These are phyloP conservation scores for Aspergillus sclerotiicarbonarius DNA, from an alignment of 495 filamentous ascomycete species.

Conservation along the genomic window DNA sequence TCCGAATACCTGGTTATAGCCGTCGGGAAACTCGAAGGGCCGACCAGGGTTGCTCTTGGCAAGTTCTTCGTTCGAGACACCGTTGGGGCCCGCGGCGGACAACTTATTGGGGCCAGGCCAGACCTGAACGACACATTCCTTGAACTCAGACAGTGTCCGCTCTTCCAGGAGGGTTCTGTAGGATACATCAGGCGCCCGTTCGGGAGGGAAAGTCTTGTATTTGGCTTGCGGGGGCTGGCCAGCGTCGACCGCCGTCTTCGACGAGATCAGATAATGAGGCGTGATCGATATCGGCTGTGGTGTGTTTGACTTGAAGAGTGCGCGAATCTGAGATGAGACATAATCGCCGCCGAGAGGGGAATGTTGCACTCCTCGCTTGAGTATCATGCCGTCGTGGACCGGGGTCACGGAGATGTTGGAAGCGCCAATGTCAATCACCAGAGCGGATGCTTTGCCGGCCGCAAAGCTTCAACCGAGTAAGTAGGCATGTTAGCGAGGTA, in stretches of 20 bases:
- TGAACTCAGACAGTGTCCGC: constrained; percentile 89
- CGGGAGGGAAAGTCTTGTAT: constrained; percentile 62
- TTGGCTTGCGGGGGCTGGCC: constrained; percentile 72
- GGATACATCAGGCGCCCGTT: constrained; percentile 60
- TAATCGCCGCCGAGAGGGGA: constrained; percentile 86
- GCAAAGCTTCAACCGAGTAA: constrained; percentile 59
- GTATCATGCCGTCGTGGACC: constrained; percentile 89
- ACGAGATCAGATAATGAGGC: constrained; percentile 82
- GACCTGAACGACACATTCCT: constrained; percentile 91
- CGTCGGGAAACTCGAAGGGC: constrained; percentile 95
- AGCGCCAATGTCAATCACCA: constrained; percentile 90
- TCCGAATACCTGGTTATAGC: constrained; percentile 90
- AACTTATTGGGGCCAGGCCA: constrained; percentile 82
- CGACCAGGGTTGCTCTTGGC: constrained; percentile 64
- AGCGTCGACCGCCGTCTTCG: constrained; percentile 86
- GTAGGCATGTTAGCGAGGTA: constrained; percentile 10
- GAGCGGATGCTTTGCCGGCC: constrained; percentile 83
- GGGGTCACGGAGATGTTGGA: constrained; percentile 88
- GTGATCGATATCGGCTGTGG: constrained; percentile 78
- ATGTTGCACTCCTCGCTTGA: constrained; percentile 81
- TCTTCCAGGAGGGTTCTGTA: constrained; percentile 87
- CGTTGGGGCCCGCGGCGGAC: constrained; percentile 53
- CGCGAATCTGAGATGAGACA: constrained; percentile 81
- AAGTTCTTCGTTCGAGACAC: constrained; percentile 65
- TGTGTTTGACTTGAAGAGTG: constrained; percentile 65